Conservation (phyloP, 148 eudicot species). For the Fallopia convolvulus region DNA sequence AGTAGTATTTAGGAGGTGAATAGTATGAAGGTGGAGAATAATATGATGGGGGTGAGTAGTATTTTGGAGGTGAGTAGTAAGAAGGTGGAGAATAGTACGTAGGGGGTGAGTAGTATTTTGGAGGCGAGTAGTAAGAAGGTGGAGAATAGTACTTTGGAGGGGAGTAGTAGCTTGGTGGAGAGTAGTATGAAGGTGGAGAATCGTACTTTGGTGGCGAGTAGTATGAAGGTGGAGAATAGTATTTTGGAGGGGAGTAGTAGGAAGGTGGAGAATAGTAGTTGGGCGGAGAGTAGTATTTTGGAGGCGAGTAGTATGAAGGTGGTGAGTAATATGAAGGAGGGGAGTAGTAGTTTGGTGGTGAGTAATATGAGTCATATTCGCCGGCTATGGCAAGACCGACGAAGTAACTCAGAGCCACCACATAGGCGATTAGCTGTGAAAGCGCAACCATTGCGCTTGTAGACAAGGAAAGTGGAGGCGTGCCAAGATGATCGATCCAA, state of each 20-base stretch:
- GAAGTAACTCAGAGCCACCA: not conserved
- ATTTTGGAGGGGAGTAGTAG: not conserved
- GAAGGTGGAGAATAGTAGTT: not conserved
- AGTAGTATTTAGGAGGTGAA: not conserved
- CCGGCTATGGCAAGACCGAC: not conserved
- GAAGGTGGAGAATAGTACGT: not conserved
- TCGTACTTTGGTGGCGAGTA: not conserved
- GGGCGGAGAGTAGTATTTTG: not conserved
- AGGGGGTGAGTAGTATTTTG: not conserved
- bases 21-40: not conserved
- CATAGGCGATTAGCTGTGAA: not conserved
- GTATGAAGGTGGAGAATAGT: not conserved
- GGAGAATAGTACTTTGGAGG: not conserved
- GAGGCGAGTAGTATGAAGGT: not conserved
- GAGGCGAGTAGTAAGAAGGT: not conserved
- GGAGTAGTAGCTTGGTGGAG: not conserved
- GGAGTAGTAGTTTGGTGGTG: not conserved
- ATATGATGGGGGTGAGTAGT: not conserved
- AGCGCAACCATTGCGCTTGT: not conserved
- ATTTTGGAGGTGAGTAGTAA: not conserved
- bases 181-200: not conserved
- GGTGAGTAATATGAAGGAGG: not conserved
- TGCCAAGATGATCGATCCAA: not conserved
- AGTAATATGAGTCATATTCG: not conserved
- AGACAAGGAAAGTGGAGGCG: not conserved